Base-by-base conservation (phyloP, 2,329 filamentous ascomycete species). In the Didymella pinodella region DNA sequence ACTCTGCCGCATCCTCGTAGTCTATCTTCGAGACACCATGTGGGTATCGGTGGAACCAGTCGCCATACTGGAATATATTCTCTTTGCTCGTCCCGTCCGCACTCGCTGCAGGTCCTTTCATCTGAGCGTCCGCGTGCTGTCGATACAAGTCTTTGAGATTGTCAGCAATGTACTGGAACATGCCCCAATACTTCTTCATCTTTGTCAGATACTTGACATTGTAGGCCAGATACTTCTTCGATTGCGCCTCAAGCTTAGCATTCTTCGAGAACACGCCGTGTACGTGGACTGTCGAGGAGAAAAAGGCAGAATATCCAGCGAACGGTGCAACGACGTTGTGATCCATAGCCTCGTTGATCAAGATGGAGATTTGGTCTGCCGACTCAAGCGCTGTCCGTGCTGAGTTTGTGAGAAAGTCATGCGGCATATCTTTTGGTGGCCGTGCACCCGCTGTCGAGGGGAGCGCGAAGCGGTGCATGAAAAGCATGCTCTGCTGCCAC, bases 141-240 rank as follows among this genome's bases (percentile, higher is more conserved):
- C 90, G 87, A 74, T 97, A 99, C 61, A 96, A 88, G 54, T 94
- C 90, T 59, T 95, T 93, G 34, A 97, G 84, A 70, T 94, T 95
- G 74, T 98, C 93, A 0, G 92, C 90, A 85, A 98, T 93, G 80
- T 93, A 97, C 74, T 97, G 92, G 73, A 98, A 97, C 90, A 97
- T 96, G 60, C 94, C 95, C 95, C 95, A 99, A 71, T 95, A 93
- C 60, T 91, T 91, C 82, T 97, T 97, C 91, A 98, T 96, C 77
- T 92, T 95, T 54, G 90, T 90, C 44, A 99, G 80, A 69, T 95
- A 98, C 71, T 90, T 91, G 69, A 98, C 90, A 65, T 97, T 98
- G 64, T 89, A 91, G 0, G 90, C 88, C 16, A 97, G 82, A 70
- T 97, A 93, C 64, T 88, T 87, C 78, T 96, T 97, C 8, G 92